phyloP scores from a whole-genome alignment of 225 moss, liverwort and hornwort genomes.

The Neckera pumila region DNA sequence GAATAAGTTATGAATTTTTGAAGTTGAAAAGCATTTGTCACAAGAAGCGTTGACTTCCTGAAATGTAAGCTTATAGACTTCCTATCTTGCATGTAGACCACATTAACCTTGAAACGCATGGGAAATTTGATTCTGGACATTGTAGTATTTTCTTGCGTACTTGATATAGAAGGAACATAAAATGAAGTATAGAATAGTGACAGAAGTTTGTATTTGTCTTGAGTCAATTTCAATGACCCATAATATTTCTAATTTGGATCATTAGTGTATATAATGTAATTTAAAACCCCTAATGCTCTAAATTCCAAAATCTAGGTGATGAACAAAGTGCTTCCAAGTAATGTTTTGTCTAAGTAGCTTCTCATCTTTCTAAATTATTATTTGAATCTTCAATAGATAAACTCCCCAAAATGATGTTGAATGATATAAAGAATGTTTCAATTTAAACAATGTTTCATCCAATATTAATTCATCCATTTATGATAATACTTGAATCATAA shows the following conservation, averaged over 20 bases:
- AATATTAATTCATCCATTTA: neutral
- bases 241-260: neutral
- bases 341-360: too few species aligned
- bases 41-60: accelerated
- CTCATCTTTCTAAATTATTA: too few species aligned
- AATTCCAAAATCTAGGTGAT: too few species aligned
- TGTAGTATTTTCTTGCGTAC: neutral
- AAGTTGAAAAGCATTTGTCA: neutral
- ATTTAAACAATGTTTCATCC: too few species aligned
- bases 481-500: neutral
- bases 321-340: too few species aligned
- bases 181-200: neutral
- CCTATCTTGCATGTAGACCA: accelerated
- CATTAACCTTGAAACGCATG: accelerated
- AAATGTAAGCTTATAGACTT: neutral
- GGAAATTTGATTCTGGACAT: accelerated
- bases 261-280: too few species aligned
- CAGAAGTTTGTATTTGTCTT: too few species aligned
- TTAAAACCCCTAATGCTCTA: too few species aligned
- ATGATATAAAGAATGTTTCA: too few species aligned
- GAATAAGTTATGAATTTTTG: neutral
- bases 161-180: accelerated
- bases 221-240: accelerated
- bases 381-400: too few species aligned
- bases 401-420: too few species aligned